phyloP scores from a whole-genome alignment of 1,284 basidiomycete species.

The Apiotrichum laibachii region DNA sequence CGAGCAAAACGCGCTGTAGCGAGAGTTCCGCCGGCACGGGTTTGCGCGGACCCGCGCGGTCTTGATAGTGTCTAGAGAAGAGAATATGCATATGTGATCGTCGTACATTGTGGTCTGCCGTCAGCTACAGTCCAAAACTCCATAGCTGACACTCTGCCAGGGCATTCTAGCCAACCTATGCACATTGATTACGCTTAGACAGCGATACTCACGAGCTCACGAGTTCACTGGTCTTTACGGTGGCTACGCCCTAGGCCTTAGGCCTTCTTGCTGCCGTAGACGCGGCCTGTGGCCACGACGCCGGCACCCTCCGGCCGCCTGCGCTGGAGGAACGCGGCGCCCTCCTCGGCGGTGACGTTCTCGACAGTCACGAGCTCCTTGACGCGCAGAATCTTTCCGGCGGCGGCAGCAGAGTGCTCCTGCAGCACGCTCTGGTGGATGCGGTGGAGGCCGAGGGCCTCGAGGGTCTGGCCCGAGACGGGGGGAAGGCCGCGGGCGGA shows the following conservation, averaged over 20 bases:
- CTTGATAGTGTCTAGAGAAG: too few relatives aligned
- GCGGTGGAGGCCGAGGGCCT: slow-evolving; percentile 52
- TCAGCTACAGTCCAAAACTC: too few relatives aligned
- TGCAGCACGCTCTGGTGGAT: slow-evolving; percentile 54
- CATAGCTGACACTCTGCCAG: too few relatives aligned
- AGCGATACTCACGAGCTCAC: too few relatives aligned
- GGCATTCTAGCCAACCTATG: too few relatives aligned
- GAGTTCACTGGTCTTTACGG: background rate
- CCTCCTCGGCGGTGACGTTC: slow-evolving; percentile 50
- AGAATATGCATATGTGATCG: too few relatives aligned
- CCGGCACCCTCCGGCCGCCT: slow-evolving; percentile 43
- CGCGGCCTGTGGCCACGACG: slow-evolving; percentile 33
- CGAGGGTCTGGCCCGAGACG: slow-evolving; percentile 47
- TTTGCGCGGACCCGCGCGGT: too few relatives aligned
- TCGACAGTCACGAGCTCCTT: slow-evolving; percentile 57
- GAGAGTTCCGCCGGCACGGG: too few relatives aligned
- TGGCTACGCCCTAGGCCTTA: background rate
- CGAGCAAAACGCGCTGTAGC: too few relatives aligned
- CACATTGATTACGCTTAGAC: too few relatives aligned
- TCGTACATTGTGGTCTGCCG: too few relatives aligned
- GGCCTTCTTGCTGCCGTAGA: slow-evolving; percentile 30
- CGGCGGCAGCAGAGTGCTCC: slow-evolving; percentile 44
- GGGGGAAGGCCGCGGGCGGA: slow-evolving; percentile 55
- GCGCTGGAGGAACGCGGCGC: slow-evolving; percentile 27
- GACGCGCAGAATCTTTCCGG: slow-evolving; percentile 55